A percentile compares a stretch with the other conserved stretches of the same genome.
Conservation (phyloP, 2,329 filamentous ascomycete species). For the Fusarium subglutinans region DNA sequence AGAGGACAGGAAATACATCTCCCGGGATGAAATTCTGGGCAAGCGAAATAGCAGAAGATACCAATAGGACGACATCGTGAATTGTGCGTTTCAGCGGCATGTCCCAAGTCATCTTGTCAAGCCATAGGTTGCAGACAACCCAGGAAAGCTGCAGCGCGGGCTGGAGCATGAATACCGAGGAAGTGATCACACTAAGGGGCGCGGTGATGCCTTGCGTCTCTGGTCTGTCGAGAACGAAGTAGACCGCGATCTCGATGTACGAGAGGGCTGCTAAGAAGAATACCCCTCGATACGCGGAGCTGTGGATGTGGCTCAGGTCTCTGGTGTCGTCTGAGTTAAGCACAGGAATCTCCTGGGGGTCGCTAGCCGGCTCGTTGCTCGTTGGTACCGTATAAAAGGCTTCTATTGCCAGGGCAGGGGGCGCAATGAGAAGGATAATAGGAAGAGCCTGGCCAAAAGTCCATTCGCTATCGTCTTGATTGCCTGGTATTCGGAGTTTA, state of each 20-base stretch:
- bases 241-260: neutral
- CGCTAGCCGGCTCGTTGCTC: too few relatives aligned
- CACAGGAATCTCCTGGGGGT: too few relatives aligned
- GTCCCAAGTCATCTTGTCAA: accelerated
- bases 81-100: neutral
- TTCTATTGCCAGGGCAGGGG: neutral
- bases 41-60: neutral
- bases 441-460: conserved; percentile 7
- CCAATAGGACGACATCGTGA: neutral
- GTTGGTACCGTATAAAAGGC: neutral
- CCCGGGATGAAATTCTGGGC: too few relatives aligned
- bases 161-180: accelerated
- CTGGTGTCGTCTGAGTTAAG: neutral
- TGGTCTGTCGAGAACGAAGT: neutral
- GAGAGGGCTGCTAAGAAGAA: neutral
- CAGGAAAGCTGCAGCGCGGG: accelerated
- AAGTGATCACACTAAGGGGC: accelerated
- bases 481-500: accelerated
- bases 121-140: neutral
- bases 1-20: too few relatives aligned
- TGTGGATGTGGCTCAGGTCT: neutral
- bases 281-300: neutral
- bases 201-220: neutral
- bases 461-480: neutral
- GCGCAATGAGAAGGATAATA: neutral